These are phyloP conservation scores for Dactylellina drechsleri DNA, from an alignment of 2,329 filamentous ascomycete species.

Conservation along the genomic window DNA sequence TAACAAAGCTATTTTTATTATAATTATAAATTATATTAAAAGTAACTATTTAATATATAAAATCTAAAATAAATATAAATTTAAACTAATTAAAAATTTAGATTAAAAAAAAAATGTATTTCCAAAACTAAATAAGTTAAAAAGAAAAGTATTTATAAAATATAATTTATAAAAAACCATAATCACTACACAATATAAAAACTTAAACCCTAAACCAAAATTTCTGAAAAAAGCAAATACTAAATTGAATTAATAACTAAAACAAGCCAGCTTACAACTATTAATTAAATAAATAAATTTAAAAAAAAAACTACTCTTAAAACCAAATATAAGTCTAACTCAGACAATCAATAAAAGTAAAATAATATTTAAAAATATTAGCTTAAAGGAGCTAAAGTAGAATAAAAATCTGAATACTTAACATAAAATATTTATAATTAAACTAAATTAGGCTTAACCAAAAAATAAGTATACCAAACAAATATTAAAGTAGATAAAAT, in stretches of 20 bases:
- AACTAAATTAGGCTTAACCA: slow-evolving; percentile 23
- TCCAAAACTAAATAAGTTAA: neutral
- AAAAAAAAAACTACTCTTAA: slow-evolving; percentile 25
- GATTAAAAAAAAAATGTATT: slow-evolving; percentile 12
- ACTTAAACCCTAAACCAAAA: neutral
- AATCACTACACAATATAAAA: slow-evolving; percentile 1
- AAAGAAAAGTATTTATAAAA: neutral
- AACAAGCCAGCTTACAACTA: slow-evolving; percentile 6
- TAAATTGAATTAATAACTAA: slow-evolving; percentile 10
- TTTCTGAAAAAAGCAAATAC: slow-evolving; percentile 1
- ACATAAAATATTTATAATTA: slow-evolving; percentile 1
- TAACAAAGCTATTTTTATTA: neutral
- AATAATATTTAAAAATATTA: slow-evolving; percentile 25
- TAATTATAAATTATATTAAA: slow-evolving; percentile 1
- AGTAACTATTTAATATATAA: slow-evolving; percentile 1
- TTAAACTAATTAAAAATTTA: slow-evolving; percentile 11
- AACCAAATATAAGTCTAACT: slow-evolving; percentile 13
- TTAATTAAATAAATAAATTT: slow-evolving; percentile 15
- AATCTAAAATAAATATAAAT: slow-evolving; percentile 2
- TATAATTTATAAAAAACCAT: slow-evolving; percentile 1
- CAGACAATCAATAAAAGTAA: slow-evolving; percentile 7
- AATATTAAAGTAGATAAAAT: slow-evolving; percentile 15
- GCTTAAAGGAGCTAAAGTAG: slow-evolving; percentile 21
- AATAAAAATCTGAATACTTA: slow-evolving; percentile 2
- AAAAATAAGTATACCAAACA: slow-evolving; percentile 12